Percentiles rank a stretch among this genome's conserved stretches.
Conservation (phyloP, 1,284 basidiomycete species). For the Cerioporus squamosus region DNA sequence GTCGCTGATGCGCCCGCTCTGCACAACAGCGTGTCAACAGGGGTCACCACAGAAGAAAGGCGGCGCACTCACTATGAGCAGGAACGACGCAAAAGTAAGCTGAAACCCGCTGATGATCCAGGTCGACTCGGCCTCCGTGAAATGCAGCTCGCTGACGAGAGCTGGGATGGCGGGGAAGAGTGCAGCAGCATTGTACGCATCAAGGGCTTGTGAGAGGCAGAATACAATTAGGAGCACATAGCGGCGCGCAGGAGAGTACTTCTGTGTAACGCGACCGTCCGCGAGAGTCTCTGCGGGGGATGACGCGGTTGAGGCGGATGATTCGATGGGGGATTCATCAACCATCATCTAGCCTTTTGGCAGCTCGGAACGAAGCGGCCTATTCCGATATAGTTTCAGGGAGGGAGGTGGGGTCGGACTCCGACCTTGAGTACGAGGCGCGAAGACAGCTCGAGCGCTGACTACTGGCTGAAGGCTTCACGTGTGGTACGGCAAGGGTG, state of each 20-base stretch:
- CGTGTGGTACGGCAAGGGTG: too few species aligned
- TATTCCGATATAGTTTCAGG: too few species aligned
- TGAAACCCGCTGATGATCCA: constrained; percentile 39
- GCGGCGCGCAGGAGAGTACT: constrained; percentile 31
- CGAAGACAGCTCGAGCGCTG: too few species aligned
- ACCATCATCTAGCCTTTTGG: too few species aligned
- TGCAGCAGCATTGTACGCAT: constrained; percentile 51
- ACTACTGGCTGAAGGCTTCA: too few species aligned
- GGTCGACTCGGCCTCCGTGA: constrained; percentile 33
- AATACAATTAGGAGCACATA: constrained; percentile 43
- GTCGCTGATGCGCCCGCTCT: constrained; percentile 38
- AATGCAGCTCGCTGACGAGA: constrained; percentile 30
- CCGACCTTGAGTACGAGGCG: too few species aligned
- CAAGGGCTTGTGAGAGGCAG: constrained; percentile 50
- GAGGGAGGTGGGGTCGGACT: too few species aligned
- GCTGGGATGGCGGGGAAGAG: constrained; percentile 48
- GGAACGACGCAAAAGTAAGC: constrained; percentile 37
- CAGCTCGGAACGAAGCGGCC: too few species aligned
- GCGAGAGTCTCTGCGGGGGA: constrained; percentile 29
- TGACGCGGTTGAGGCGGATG: neutral
- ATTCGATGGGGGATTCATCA: too few species aligned
- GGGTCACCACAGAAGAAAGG: too few species aligned
- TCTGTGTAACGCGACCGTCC: constrained; percentile 29
- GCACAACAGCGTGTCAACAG: neutral
- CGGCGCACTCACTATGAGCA: constrained; percentile 34